Evolutionary conservation across 176 grass and related monocot genomes (phyloP).

Genomic region (Metroxylon sagu): DNA sequence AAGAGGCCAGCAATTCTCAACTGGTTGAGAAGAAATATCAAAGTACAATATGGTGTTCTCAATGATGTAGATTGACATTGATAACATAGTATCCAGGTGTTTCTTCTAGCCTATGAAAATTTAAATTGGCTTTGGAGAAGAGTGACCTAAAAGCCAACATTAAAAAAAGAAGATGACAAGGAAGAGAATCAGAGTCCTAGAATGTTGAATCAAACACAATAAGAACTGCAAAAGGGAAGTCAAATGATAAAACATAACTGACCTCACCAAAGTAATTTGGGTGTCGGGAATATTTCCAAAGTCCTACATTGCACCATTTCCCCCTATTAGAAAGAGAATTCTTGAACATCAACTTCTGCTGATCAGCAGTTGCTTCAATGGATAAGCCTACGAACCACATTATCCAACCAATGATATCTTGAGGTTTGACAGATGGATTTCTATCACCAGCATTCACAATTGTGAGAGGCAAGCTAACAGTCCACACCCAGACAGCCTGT

Average conservation of each 20-base stretch:
- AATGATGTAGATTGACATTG: no score
- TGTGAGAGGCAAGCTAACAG: conserved; percentile 84
- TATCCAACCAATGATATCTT: conserved; percentile 92
- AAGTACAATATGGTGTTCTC: no score
- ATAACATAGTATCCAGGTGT: no score
- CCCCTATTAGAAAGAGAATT: conserved; percentile 62
- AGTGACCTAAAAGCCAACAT: no score
- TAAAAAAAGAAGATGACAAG: no score
- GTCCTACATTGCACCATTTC: conserved; percentile 66
- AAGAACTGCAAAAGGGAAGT: not conserved
- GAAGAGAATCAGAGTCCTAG: no score
- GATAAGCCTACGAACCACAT: conserved; percentile 61
- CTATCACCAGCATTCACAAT: conserved; percentile 71
- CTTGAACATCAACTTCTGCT: conserved; percentile 87
- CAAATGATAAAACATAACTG: conserved; percentile 3
- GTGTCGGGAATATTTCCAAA: conserved; percentile 92
- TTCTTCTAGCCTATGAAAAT: no score
- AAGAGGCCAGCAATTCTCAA: no score
- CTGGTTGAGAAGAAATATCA: no score
- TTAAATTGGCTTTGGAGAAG: no score
- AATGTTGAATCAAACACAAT: no score
- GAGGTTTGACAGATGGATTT: conserved; percentile 54
- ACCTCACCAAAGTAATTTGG: conserved; percentile 99
- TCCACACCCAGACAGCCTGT: conserved; percentile 89
- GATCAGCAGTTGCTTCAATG: conserved; percentile 67